Evolutionary conservation across 1,284 basidiomycete species (phyloP).

Genomic region (Cystobasidium pallidum): DNA sequence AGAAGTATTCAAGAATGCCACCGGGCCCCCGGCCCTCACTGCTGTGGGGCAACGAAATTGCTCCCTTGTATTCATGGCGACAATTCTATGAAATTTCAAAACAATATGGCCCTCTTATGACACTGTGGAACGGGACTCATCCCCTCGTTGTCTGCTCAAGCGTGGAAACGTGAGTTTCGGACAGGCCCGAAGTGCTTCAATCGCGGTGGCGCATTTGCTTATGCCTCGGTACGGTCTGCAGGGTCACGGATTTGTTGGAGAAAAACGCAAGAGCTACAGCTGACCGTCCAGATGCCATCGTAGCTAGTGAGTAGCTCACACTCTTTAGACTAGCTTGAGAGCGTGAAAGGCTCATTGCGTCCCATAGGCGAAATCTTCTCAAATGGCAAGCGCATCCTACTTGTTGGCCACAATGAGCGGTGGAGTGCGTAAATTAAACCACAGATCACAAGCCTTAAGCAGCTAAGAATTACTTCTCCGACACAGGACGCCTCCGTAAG

Average conservation of each 20-base stretch:
- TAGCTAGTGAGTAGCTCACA: conserved; percentile 11
- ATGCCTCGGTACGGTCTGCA: not conserved
- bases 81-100: conserved; percentile 36
- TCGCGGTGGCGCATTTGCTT: not conserved
- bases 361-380: conserved; percentile 36
- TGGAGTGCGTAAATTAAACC: conserved; percentile 23
- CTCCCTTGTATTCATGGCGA: conserved; percentile 42
- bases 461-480: not conserved
- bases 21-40: conserved; percentile 32
- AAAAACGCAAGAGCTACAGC: conserved; percentile 40
- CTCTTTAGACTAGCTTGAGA: not conserved
- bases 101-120: conserved; percentile 40
- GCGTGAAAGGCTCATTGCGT: too few species aligned
- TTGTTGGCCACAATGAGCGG: conserved; percentile 43
- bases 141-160: conserved; percentile 27
- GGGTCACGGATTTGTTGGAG: conserved; percentile 27
- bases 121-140: conserved; percentile 18
- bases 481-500: conserved; percentile 31
- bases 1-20: conserved; percentile 33
- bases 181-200: not conserved
- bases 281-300: conserved; percentile 37
- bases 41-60: conserved; percentile 42
- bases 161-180: conserved; percentile 19
- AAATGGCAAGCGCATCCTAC: conserved; percentile 44
- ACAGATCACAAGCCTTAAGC: not conserved